Conservation (phyloP, 257 asterid genomes). For the Nicotiana otophora region DNA sequence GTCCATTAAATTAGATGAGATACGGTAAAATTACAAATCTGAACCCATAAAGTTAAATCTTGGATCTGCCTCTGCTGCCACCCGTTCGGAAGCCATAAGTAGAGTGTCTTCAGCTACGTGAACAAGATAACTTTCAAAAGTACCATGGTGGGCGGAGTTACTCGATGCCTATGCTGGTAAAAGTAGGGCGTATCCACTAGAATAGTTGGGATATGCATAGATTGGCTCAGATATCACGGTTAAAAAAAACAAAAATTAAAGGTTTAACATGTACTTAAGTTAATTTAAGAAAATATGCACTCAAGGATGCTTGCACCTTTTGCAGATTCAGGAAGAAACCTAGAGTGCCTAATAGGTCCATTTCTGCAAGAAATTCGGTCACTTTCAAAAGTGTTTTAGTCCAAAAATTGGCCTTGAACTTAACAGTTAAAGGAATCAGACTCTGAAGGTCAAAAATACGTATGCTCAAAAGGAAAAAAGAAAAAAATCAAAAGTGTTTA, state of each 20-base stretch:
- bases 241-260: not conserved
- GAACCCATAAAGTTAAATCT: no score
- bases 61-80: no score
- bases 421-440: not conserved
- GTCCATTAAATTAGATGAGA: no score
- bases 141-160: not conserved
- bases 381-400: no score
- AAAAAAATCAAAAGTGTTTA: no score
- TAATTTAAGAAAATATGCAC: no score
- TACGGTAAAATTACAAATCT: no score
- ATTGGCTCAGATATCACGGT: no score
- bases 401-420: no score
- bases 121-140: not conserved
- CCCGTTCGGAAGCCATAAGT: not conserved
- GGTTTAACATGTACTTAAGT: not conserved
- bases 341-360: no score
- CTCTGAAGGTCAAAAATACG: not conserved
- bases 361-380: no score
- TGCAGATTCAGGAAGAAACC: not conserved
- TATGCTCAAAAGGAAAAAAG: not conserved
- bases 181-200: not conserved
- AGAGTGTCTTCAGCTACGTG: not conserved
- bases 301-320: not conserved
- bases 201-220: not conserved
- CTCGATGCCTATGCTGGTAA: not conserved